Percentiles rank a stretch among this genome's conserved stretches.
These are phyloP conservation scores for Glycine soja DNA, from an alignment of 306 rosid genomes.

Conservation along the genomic window DNA sequence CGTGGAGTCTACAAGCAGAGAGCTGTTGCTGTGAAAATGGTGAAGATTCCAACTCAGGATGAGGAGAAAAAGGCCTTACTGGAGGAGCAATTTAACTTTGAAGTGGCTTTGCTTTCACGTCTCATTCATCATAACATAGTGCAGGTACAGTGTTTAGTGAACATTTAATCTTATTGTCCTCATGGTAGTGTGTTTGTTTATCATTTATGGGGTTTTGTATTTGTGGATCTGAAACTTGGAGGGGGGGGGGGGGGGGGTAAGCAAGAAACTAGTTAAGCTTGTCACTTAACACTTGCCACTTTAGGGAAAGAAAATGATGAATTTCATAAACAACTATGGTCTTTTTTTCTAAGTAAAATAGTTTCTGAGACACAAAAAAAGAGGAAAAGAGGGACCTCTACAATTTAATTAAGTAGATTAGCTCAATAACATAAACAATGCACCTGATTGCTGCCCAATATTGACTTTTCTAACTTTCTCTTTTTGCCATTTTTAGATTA, in stretches of 20 bases:
- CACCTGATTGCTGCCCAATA: background rate
- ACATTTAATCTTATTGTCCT: background rate
- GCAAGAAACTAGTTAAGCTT: background rate
- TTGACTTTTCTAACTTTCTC: background rate
- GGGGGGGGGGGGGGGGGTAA: background rate
- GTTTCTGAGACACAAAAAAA: too few species aligned
- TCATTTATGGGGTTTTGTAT: background rate
- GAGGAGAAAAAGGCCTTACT: slow-evolving; percentile 67
- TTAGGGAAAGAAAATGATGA: background rate
- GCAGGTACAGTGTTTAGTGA: slow-evolving; percentile 58
- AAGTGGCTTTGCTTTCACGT: slow-evolving; percentile 87
- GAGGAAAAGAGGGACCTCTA: too few species aligned
- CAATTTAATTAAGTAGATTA: background rate
- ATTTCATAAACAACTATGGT: too few species aligned
- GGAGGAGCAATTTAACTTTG: slow-evolving; percentile 83
- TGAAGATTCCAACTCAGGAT: slow-evolving; percentile 72
- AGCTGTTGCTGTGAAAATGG: slow-evolving; percentile 96
- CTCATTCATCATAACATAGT: slow-evolving; percentile 84
- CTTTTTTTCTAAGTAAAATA: too few species aligned
- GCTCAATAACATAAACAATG: background rate
- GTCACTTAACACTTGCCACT: slow-evolving; percentile 12
- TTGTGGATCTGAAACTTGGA: background rate
- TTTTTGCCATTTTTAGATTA: background rate
- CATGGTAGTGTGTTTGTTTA: slow-evolving; percentile 32
- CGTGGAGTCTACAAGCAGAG: slow-evolving; percentile 90